Evolutionary conservation across 164 flowering plant genomes (phyloP).

Genomic region (Liquidambar formosana): DNA sequence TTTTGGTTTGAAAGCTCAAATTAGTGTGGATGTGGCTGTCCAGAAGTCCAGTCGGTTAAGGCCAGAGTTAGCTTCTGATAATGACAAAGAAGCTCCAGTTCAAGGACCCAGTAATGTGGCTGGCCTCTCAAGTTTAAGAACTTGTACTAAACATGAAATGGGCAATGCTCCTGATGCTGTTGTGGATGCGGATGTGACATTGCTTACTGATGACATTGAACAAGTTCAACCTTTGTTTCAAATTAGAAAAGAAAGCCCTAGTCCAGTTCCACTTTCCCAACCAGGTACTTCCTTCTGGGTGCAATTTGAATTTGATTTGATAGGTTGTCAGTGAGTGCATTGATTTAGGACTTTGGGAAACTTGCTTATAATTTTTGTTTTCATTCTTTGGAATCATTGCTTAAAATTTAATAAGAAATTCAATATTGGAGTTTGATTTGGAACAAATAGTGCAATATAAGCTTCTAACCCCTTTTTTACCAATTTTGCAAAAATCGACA

Average conservation of each 20-base stretch:
- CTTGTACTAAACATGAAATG: conserved; percentile 8
- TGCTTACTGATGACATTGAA: conserved; percentile 28
- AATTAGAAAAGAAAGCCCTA: conserved; percentile 44
- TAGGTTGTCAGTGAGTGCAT: neutral
- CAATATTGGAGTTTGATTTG: neutral
- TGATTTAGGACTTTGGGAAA: neutral
- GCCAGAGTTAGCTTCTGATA: conserved; percentile 11
- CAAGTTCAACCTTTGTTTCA: conserved; percentile 35
- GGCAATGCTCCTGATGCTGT: conserved; percentile 13
- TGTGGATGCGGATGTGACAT: conserved; percentile 27
- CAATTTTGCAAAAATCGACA: conserved; percentile 20
- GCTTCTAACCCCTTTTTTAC: neutral
- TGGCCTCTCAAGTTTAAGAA: conserved; percentile 17
- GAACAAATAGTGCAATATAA: neutral
- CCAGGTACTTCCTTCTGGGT: conserved; percentile 40
- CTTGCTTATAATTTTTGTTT: neutral
- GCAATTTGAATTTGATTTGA: conserved; percentile 1
- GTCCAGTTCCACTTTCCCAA: conserved; percentile 24
- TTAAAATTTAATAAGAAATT: neutral
- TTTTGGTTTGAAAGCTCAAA: conserved; percentile 16
- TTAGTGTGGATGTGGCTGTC: conserved; percentile 4
- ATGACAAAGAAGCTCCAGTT: conserved; percentile 11
- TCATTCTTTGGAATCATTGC: neutral
- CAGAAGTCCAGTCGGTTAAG: conserved; percentile 14
- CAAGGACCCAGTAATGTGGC: conserved; percentile 2